Evolutionary conservation across 2,329 filamentous ascomycete species (phyloP), one percentile per base, ranked within the genome.

Genomic region (Colletotrichum sidae): DNA sequence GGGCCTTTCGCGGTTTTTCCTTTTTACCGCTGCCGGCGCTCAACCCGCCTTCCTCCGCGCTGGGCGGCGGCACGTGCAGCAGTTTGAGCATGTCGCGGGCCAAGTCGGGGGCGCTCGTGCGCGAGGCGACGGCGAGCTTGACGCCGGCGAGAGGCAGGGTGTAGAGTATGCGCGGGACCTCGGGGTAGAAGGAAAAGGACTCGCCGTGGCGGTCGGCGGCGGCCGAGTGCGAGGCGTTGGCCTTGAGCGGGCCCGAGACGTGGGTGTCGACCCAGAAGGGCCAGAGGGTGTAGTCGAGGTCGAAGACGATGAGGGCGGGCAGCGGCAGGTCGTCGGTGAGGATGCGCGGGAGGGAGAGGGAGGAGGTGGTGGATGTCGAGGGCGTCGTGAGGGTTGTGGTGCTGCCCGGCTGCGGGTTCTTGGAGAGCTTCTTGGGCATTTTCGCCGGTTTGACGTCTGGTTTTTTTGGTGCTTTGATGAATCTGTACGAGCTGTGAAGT

Each of bases 271-370:
- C 90, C 95, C 95, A 98, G 80, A 97, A 97, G 5, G 94, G 94
- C 96, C 95, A 98, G n/a, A 98, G 85, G 0, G 96, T 98, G 84
- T 97, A 98, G 84, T 98, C 95, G 68, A 98, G 88, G 77, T 98
- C 96, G 80, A 98, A 97, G 69, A 96, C 92, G 72, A 98, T 86
- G 70, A 97, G 85, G 67, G 90, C 89, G 0, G 94, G 94, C 2
- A 97, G 86, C 0, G 93, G 92, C 0, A 89, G 86, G 46, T 88
- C 78, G 76, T 87, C 83, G 69, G 75, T 72, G 42, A 87, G 81
- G 70, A 83, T 80, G 25, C 75, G 39, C 5, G 83, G 83, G 35
- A 79, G 72, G 52, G 67, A 50, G 58, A 63, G 63, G 58, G 70
- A 65, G 54, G 70, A 60, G 10, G 70, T 49, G 6, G 73, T 63